These are phyloP conservation scores for Sistotremastrum suecicum DNA, from an alignment of 768 basidiomycete genomes.

Conservation along the genomic window DNA sequence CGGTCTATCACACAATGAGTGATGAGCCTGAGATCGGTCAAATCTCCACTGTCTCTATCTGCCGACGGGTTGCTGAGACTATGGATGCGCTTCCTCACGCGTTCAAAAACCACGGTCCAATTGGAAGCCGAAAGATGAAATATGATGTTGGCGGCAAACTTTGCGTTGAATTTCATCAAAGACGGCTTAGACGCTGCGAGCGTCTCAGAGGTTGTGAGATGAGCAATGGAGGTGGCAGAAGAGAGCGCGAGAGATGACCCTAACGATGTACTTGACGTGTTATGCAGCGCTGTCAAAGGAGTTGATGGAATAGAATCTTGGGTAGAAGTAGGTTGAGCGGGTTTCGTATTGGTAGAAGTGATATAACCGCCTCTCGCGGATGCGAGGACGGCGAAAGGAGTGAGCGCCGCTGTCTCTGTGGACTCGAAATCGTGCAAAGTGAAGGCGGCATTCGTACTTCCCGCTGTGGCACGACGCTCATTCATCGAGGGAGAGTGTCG, in stretches of 20 bases:
- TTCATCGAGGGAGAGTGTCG: constrained; percentile 53
- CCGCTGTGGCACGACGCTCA: constrained; percentile 40
- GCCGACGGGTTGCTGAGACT: constrained; percentile 34
- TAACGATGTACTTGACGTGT: background rate
- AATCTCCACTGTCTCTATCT: constrained; percentile 44
- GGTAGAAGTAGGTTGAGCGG: constrained; percentile 22
- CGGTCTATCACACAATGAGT: constrained; percentile 65
- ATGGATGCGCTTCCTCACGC: constrained; percentile 58
- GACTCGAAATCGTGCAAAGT: constrained; percentile 62
- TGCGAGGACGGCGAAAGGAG: constrained; percentile 11
- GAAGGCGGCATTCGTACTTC: constrained; percentile 45
- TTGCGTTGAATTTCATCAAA: constrained; percentile 48
- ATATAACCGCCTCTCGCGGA: constrained; percentile 8
- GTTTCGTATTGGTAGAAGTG: constrained; percentile 27
- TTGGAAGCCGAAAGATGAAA: constrained; percentile 82
- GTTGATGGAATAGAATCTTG: constrained; percentile 8
- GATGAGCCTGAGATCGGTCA: constrained; percentile 64
- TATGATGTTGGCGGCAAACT: constrained; percentile 65
- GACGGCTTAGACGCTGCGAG: constrained; percentile 38
- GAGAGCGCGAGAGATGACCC: constrained; percentile 21
- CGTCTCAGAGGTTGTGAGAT: constrained; percentile 38
- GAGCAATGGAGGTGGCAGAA: constrained; percentile 9
- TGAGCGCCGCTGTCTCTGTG: constrained; percentile 24
- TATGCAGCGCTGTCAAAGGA: constrained; percentile 1
- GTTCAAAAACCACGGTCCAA: constrained; percentile 63